Base-by-base conservation (phyloP, 768 basidiomycete genomes). In the Boletus reticuloceps region DNA sequence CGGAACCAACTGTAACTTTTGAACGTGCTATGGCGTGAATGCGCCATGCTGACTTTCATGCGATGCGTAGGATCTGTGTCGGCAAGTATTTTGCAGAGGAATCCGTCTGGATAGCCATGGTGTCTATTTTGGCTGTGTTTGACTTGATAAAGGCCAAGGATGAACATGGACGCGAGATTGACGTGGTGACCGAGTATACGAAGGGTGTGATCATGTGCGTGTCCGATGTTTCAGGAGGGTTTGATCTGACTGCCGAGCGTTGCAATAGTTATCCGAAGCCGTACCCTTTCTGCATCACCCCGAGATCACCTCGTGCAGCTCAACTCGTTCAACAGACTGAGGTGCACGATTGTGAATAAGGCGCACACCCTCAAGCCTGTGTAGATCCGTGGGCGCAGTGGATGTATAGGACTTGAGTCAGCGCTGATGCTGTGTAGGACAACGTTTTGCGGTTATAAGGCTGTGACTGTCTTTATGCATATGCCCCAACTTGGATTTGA, bases 41-140 rank as follows among this genome's bases (percentile, higher is more conserved):
- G 29, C 29, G 29, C 29, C 8, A n/a, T n/a, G n/a, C n/a, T n/a
- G n/a, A n/a, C n/a, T n/a, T n/a, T n/a, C n/a, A n/a, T n/a, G n/a
- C n/a, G n/a, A 29, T 29, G 29, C 9, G 40, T 41, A 64, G 74
- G 49, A 61, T 72, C 9, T 71, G 68, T 31, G 74, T 78, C n/a
- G 81, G 79, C 7, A 64, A 71, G 25, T 51, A 75, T 42, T 60
- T 82, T 37, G 79, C 75, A 6, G 75, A 79, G 20, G 68, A 73
- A 3, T 75, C 73, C 16, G 17, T 78, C 27, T 74, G 72, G 64
- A 65, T 72, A 13, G 70, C 74, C 5, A 72, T 72, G 27, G 66
- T 62, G 37, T 54, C 66, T 31, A 62, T 71, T 10, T 64, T 78
- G 27, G 71, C 75, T 4, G 49, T 69, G 4, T 77, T 77, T 56